Percentiles rank a stretch among this genome's conserved stretches.
phyloP scores from a whole-genome alignment of 495 filamentous ascomycete species.

The Tuber borchii region DNA sequence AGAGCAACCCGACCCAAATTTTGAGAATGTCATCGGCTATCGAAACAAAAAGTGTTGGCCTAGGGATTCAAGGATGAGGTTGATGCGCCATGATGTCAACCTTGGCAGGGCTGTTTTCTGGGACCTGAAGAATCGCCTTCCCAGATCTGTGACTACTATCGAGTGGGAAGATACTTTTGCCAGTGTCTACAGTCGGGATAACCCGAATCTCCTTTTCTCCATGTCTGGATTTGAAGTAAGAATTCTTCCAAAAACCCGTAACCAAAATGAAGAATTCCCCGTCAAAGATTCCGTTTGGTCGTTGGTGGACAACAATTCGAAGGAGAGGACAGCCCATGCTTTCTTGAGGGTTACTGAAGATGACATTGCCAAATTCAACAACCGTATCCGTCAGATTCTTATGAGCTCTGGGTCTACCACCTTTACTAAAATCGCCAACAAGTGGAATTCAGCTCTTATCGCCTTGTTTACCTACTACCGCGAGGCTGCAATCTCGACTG shows the following conservation, averaged over 20 bases:
- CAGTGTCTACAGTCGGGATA: slow-evolving; percentile 98
- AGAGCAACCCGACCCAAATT: slow-evolving; percentile 97
- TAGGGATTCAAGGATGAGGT: slow-evolving; percentile 88
- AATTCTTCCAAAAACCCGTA: slow-evolving; percentile 91
- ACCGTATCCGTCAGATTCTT: slow-evolving; percentile 94
- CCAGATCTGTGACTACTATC: slow-evolving; percentile 89
- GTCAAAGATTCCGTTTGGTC: slow-evolving; percentile 98
- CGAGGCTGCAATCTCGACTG: slow-evolving; percentile 95
- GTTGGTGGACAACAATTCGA: slow-evolving; percentile 88
- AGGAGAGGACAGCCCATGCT: slow-evolving; percentile 94
- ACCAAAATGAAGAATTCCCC: slow-evolving; percentile 91
- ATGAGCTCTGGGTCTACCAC: slow-evolving; percentile 99
- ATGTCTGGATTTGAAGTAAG: slow-evolving; percentile 99
- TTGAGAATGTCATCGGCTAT: slow-evolving; percentile 98
- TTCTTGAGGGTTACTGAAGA: slow-evolving; percentile 98
- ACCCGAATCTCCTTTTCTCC: slow-evolving; percentile 93
- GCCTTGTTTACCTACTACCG: slow-evolving; percentile 99
- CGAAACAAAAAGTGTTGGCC: slow-evolving; percentile 99
- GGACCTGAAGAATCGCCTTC: slow-evolving; percentile 96
- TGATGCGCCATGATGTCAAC: slow-evolving; percentile 99
- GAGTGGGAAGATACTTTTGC: slow-evolving; percentile 99
- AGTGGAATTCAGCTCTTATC: slow-evolving; percentile 98
- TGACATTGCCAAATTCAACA: slow-evolving; percentile 98
- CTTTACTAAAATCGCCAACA: slow-evolving; percentile 99
- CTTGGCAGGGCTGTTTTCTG: slow-evolving; percentile 97